Base-by-base conservation (phyloP, 78 protist species). In the Dictyostelium purpureum region DNA sequence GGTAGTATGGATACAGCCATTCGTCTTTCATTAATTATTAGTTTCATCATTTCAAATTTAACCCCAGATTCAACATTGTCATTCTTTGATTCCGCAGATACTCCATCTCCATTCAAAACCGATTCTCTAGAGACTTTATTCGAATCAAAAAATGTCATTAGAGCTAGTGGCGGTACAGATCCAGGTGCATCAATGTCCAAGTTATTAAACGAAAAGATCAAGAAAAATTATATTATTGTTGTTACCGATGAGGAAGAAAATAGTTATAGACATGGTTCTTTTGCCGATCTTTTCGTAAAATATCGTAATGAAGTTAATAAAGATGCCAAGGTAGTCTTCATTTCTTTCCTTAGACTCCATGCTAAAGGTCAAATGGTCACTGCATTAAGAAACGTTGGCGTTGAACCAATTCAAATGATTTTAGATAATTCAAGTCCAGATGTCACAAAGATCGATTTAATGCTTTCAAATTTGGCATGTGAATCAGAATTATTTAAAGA, bases 1-100 rank as follows among this genome's bases (percentile, higher is more conserved):
- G 91, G 90, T 28, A 61, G 79, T 2, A 92, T 92, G 95, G 66
- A 82, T 4, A 77, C 83, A 12, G 95, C 95, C 21, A 37, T 92
- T 43, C 40, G 91, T 31, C 40, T 87, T 24, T 45, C 92, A 14
- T 75, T 52, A 38, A 92, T 88, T 31, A 37, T 75, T n/a, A 49
- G 83, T 33, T 88, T 45, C 26, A 10, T 88, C 14, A 51, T 88
- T 4, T 21, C 57, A 1, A 67, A 73, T 7, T 45, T 88, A 7
- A 61, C 87, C 12, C 52, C 51, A 1, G 74, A 51, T 28, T 38
- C 94, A 1, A 47, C 11, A 10, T 43, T 88, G 49, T 69, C 89
- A 28, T 88, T 88, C 77, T 88, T 88, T 14, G 71, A 88, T 54
- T 49, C 63, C n/a, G 12, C 14, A 10, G 74, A 77, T 43, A 38